phyloP scores from a whole-genome alignment of 2,329 filamentous ascomycete genomes.

The Xylariaceae sp. region DNA sequence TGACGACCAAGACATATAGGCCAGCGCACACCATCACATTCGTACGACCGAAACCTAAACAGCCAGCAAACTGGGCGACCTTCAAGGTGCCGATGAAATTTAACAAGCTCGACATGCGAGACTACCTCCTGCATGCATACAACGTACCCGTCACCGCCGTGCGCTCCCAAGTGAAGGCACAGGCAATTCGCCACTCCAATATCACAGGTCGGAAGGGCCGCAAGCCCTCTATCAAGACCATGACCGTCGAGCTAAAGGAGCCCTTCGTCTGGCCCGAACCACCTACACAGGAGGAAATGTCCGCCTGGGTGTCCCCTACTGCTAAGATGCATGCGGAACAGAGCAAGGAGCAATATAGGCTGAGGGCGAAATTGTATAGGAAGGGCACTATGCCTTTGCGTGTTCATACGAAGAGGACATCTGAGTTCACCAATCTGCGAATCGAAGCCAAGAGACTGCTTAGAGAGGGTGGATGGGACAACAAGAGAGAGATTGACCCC shows the following conservation, averaged over 20 bases:
- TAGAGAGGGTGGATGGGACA: slow-evolving; percentile 59
- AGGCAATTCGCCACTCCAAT: slow-evolving; percentile 49
- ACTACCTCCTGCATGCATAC: slow-evolving; percentile 90
- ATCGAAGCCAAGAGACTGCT: slow-evolving; percentile 63
- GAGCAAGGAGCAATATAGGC: slow-evolving; percentile 29
- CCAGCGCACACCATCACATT: slow-evolving; percentile 80
- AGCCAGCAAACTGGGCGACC: slow-evolving; percentile 72
- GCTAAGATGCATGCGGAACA: slow-evolving; percentile 31
- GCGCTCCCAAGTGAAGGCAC: slow-evolving; percentile 75
- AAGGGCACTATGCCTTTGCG: slow-evolving; percentile 37
- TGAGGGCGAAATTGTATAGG: background rate
- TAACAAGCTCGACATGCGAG: slow-evolving; percentile 94
- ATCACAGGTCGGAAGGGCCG: slow-evolving; percentile 61
- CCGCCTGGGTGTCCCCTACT: slow-evolving; percentile 60
- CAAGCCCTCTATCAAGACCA: slow-evolving; percentile 76
- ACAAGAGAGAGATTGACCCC: slow-evolving; percentile 43
- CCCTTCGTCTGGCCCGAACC: slow-evolving; percentile 85
- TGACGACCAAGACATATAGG: slow-evolving; percentile 43
- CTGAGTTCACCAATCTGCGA: slow-evolving; percentile 39
- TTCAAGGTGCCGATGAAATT: slow-evolving; percentile 90
- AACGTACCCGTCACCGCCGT: slow-evolving; percentile 69
- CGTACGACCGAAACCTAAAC: slow-evolving; percentile 66
- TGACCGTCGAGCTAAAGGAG: slow-evolving; percentile 86
- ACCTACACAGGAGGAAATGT: slow-evolving; percentile 48
- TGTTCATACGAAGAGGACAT: slow-evolving; percentile 41